Percentiles rank a stretch among this genome's conserved stretches.
These are phyloP conservation scores for Fusarium sp. DNA, from an alignment of 2,329 filamentous ascomycete species.

Conservation along the genomic window DNA sequence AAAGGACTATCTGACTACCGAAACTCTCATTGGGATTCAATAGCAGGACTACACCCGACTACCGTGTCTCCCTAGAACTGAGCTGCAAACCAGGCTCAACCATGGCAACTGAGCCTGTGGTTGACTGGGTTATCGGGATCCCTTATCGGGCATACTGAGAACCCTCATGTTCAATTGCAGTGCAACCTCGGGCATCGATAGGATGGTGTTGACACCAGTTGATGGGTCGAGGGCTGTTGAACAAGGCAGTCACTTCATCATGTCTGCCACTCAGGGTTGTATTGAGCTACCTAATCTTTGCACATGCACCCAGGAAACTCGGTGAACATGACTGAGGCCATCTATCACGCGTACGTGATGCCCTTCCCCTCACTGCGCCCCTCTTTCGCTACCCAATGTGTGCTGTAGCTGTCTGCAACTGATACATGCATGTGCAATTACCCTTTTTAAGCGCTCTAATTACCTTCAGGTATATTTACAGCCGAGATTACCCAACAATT, in stretches of 20 bases:
- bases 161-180: background rate
- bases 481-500: background rate
- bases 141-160: background rate
- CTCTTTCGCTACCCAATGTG: background rate
- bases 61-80: background rate
- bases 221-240: background rate
- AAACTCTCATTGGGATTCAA: background rate
- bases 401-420: too few relatives aligned
- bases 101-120: background rate
- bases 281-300: background rate
- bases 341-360: background rate
- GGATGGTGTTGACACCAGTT: background rate
- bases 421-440: too few relatives aligned
- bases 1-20: background rate
- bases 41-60: background rate
- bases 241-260: background rate
- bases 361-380: background rate
- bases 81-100: background rate
- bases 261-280: background rate
- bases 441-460: too few relatives aligned
- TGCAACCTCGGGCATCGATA: background rate
- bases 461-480: background rate
- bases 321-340: background rate
- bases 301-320: background rate
- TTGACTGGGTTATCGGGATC: background rate